Evolutionary conservation across 2,329 filamentous ascomycete species (phyloP), one percentile per base, ranked within the genome.

Genomic region (Monilinia fructicola): DNA sequence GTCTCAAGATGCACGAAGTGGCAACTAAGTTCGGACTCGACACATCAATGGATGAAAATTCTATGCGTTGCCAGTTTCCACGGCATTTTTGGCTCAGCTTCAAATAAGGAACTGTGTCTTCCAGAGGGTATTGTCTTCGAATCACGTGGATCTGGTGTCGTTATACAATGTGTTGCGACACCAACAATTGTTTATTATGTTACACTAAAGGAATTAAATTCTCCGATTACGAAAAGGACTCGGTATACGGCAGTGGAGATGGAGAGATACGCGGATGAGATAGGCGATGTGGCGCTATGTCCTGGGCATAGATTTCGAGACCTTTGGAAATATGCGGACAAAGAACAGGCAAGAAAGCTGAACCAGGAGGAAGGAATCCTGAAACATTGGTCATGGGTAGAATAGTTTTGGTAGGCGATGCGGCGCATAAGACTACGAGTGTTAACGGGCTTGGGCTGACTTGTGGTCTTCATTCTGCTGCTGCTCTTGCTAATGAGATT

Each of bases 331-430:
- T 12, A 18, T 50, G 12, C 58, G 38, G 18, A 26, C 40, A 14
- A 50, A 58, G n/a, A 21, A n/a, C 11, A 16, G 48, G n/a, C 53
- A 14, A 2, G 18, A 16, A 23, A 64, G n/a, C 42, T 67, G 18
- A 52, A 56, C n/a, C n/a, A 64, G 23, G 65, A 67, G 38, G 65
- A 67, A 35, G 58, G 58, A 3, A 21, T 62, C 10, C 44, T 61
- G 23, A 42, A 58, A 1, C 35, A 64, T 35, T 56, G 50, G 65
- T 52, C 54, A 31, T 55, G 38, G 23, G 56, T 5, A 28, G 65
- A 10, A 55, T 64, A 12, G 65, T 64, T 2, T 40, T 67, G 21
- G 58, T 35, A 12, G 65, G 65, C 35, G 65, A 67, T 56, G 58
- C 65, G 14, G 65, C 35, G 38, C 65, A 67, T 46, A 67, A 67